A percentile compares a stretch with the other conserved stretches of the same genome.
Evolutionary conservation across 2,329 filamentous ascomycete genomes (phyloP).

Genomic region (Xylariaceae sp.): DNA sequence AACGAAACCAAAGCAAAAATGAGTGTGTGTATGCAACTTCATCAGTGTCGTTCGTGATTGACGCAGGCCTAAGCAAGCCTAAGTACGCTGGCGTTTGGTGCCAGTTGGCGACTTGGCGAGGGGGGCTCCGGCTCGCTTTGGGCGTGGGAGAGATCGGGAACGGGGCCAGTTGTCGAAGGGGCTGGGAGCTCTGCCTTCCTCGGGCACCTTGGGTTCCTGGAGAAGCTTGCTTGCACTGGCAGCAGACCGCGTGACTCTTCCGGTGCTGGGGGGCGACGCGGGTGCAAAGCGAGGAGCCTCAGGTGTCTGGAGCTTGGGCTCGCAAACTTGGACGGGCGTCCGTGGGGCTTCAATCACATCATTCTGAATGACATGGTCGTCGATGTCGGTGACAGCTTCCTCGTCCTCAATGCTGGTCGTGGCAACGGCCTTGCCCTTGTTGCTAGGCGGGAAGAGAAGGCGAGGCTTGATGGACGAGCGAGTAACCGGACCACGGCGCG

Average conservation of each 20-base stretch:
- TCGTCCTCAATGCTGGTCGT: conserved; percentile 46
- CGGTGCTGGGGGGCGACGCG: conserved; percentile 58
- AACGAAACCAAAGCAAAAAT: conserved; percentile 5
- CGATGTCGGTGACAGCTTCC: conserved; percentile 55
- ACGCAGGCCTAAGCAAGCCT: conserved; percentile 17
- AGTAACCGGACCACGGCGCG: conserved; percentile 43
- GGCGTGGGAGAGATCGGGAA: conserved; percentile 49
- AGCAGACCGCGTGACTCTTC: conserved; percentile 52
- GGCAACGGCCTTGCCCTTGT: conserved; percentile 42
- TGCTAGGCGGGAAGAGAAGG: conserved; percentile 59
- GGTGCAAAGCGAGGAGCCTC: conserved; percentile 52
- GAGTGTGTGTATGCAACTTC: conserved; percentile 1
- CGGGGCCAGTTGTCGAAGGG: conserved; percentile 66
- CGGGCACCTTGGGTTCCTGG: neutral
- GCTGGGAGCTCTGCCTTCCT: conserved; percentile 40
- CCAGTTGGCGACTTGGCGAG: conserved; percentile 30
- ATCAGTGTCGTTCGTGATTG: conserved; percentile 7
- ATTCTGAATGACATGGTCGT: conserved; percentile 41
- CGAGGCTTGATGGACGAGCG: conserved; percentile 67
- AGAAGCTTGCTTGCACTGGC: conserved; percentile 39
- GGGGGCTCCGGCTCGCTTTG: conserved; percentile 40
- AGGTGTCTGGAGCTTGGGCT: conserved; percentile 44
- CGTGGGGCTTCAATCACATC: conserved; percentile 39
- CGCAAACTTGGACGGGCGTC: conserved; percentile 31
- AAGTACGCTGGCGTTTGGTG: conserved; percentile 32